Evolutionary conservation across 176 grass and related monocot genomes (phyloP), one percentile per base, ranked within the genome.

Genomic region (Microstegium vimineum): DNA sequence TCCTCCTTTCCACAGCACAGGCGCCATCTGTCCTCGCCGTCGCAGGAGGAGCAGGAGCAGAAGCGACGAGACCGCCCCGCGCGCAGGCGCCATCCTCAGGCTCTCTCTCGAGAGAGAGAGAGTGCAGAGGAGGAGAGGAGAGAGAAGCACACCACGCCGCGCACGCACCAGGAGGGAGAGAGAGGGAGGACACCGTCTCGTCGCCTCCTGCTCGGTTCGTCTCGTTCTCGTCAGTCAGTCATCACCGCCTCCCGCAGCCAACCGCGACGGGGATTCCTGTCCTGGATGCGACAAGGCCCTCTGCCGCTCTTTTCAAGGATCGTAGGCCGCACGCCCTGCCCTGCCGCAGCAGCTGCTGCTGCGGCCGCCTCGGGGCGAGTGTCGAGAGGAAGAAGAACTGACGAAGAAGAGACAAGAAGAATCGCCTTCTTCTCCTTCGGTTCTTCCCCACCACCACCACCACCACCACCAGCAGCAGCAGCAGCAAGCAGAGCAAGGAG

Each of bases 191-290:
- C 45, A 34, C 52, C 85, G 62, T 82, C 32, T 40, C 85, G 62
- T 82, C 32, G 66, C 45, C 43, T 80, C 43, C n/a, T 23, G 84
- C 45, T 25, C 17, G 49, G 18, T 43, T 2, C 42, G 26, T 73
- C 27, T 73, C 25, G 69, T 5, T 73, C 27, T 73, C 25, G 69
- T 5, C 69, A 71, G 70, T 8, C 70, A 73, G 63, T 59, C n/a
- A 51, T 28, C 56, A 78, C 69, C 38, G 82, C 82, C 70, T 33
- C 38, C 42, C 43, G 56, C 35, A 61, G 70, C 76, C 71, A 81
- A 81, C 82, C 70, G 71, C 71, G 52, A 40, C 43, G 43, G 43
- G 35, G 34, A 83, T 57, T 78, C 66, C 47, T 49, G 46, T n/a
- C n/a, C 12, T 71, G 80, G 74, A 66, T 28, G 80, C 62, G 86